phyloP scores from a whole-genome alignment of 768 basidiomycete genomes.

The Rhizopogon vesiculosus region DNA sequence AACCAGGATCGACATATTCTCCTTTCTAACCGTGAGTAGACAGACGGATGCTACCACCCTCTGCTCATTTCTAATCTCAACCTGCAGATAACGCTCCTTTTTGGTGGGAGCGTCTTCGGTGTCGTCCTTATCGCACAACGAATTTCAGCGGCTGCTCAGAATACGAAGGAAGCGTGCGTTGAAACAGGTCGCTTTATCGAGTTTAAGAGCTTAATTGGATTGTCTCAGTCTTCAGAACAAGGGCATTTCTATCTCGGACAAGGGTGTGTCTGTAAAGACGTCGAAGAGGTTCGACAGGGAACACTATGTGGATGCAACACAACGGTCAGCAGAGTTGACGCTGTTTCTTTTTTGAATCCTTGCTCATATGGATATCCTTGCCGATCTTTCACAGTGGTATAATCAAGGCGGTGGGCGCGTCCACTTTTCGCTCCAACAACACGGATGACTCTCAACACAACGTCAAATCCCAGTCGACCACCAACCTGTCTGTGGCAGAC shows the following conservation, averaged over 20 bases:
- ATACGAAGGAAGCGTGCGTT: conserved; percentile 54
- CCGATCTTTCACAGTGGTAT: conserved; percentile 35
- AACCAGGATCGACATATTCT: conserved; percentile 38
- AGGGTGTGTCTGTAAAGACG: conserved; percentile 65
- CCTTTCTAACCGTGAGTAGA: conserved; percentile 33
- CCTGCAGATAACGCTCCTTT: conserved; percentile 42
- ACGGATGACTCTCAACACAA: conserved; percentile 4
- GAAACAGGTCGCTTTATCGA: background rate
- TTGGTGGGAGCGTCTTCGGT: conserved; percentile 42
- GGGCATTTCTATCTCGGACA: conserved; percentile 53
- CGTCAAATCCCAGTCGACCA: conserved; percentile 4
- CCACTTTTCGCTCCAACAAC: conserved; percentile 32
- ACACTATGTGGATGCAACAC: conserved; percentile 69
- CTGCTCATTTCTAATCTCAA: background rate
- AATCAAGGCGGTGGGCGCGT: conserved; percentile 45
- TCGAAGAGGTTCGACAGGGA: conserved; percentile 53
- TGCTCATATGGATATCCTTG: background rate
- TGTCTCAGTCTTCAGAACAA: conserved; percentile 46
- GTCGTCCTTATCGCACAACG: conserved; percentile 32
- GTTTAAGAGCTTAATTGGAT: background rate
- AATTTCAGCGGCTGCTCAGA: conserved; percentile 38
- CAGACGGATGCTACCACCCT: too few relatives aligned
- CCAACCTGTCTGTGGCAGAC: background rate
- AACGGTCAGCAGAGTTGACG: conserved; percentile 40
- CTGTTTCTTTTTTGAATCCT: background rate